Conservation (phyloP, 208 protist genomes). For the Leptomonas pyrrhocoris region DNA sequence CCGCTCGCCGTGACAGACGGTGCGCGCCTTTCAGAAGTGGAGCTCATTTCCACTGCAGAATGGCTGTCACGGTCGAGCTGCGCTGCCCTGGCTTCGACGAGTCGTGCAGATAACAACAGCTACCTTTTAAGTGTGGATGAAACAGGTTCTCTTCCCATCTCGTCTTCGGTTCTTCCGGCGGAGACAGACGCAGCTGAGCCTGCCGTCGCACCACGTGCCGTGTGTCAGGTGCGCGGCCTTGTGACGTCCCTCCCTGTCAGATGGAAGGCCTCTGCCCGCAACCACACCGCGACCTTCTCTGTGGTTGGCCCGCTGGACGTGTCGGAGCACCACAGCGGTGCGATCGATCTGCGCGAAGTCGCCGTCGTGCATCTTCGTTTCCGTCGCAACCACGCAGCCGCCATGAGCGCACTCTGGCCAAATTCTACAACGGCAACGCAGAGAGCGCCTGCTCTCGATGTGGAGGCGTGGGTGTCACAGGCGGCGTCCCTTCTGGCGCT, state of each 20-base stretch:
- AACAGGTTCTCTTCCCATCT: neutral
- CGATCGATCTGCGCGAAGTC: constrained; percentile 7
- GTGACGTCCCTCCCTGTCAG: neutral
- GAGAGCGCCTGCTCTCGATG: neutral
- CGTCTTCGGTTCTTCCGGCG: neutral
- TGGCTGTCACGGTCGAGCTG: constrained; percentile 12
- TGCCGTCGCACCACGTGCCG: neutral
- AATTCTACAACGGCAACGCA: neutral
- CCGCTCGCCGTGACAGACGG: neutral
- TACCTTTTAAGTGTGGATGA: neutral
- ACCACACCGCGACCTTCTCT: neutral
- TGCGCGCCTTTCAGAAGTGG: neutral
- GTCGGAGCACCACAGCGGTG: neutral
- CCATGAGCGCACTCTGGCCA: neutral
- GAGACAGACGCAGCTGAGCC: neutral
- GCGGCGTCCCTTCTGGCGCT: constrained; percentile 15
- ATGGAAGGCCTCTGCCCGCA: constrained; percentile 1
- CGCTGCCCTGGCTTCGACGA: neutral
- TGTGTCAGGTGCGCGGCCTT: neutral
- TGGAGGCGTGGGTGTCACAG: constrained; percentile 16
- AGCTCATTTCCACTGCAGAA: neutral
- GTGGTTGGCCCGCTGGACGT: constrained; percentile 19
- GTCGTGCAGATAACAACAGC: neutral
- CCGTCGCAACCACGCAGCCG: neutral
- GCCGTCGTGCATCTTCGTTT: constrained; percentile 17